A percentile compares a stretch with the other conserved stretches of the same genome.
Evolutionary conservation across 2,329 filamentous ascomycete species (phyloP).

Genomic region (Ramularia endophylla): DNA sequence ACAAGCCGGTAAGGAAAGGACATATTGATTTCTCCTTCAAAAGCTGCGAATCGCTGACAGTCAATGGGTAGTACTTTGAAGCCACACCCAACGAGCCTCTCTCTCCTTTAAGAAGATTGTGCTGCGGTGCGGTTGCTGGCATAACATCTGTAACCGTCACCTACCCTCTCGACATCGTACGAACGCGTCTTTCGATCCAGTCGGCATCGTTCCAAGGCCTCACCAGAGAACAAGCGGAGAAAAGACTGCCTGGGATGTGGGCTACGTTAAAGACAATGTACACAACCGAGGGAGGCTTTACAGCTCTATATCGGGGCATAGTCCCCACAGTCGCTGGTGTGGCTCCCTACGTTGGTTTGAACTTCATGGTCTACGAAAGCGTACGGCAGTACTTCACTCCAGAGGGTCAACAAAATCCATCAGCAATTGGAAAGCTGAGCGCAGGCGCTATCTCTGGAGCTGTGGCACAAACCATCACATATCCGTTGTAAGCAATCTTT

Average conservation of each 20-base stretch:
- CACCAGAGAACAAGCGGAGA: slow-evolving; percentile 48
- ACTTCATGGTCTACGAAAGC: slow-evolving; percentile 98
- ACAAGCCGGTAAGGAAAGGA: slow-evolving; percentile 70
- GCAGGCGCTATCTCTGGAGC: slow-evolving; percentile 94
- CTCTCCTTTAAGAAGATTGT: slow-evolving; percentile 64
- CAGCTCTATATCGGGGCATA: slow-evolving; percentile 89
- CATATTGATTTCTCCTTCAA: too few relatives aligned
- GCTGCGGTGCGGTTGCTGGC: slow-evolving; percentile 88
- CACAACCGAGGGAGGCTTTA: slow-evolving; percentile 76
- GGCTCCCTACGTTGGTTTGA: slow-evolving; percentile 92
- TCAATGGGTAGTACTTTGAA: slow-evolving; percentile 61
- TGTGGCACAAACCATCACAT: slow-evolving; percentile 95
- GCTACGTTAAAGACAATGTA: slow-evolving; percentile 78
- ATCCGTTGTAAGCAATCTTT: slow-evolving; percentile 76
- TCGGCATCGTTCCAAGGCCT: slow-evolving; percentile 89
- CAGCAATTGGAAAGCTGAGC: slow-evolving; percentile 69
- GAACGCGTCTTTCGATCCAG: slow-evolving; percentile 91
- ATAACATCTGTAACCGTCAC: slow-evolving; percentile 94
- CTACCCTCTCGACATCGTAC: slow-evolving; percentile 95
- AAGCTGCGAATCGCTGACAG: slow-evolving; percentile 1
- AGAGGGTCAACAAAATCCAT: slow-evolving; percentile 80
- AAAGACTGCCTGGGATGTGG: slow-evolving; percentile 86
- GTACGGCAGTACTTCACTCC: slow-evolving; percentile 78
- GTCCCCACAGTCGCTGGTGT: slow-evolving; percentile 91
- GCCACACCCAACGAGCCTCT: slow-evolving; percentile 67